Conservation (phyloP, 768 basidiomycete genomes). For the Auriscalpium orientale region DNA sequence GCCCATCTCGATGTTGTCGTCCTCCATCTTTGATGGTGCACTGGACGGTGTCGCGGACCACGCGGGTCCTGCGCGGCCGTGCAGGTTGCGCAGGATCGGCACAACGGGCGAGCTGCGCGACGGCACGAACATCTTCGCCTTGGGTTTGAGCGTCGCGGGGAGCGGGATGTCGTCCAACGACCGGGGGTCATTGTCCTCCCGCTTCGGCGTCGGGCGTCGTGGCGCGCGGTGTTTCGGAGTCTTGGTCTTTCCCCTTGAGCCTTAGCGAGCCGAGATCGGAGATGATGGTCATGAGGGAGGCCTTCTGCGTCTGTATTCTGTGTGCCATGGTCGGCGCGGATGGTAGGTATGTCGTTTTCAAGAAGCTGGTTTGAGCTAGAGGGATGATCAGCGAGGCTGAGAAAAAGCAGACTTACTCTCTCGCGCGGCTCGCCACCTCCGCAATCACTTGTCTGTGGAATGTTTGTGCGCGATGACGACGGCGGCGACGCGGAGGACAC, state of each 20-base stretch:
- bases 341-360: constrained; percentile 74
- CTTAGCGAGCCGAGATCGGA: constrained; percentile 53
- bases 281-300: constrained; percentile 59
- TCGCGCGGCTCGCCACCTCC: too few species aligned
- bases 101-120: constrained; percentile 21
- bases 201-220: constrained; percentile 17
- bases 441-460: too few species aligned
- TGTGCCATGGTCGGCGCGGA: constrained; percentile 67
- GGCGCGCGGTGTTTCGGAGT: constrained; percentile 32
- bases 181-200: constrained; percentile 27
- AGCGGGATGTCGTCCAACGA: constrained; percentile 22
- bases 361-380: constrained; percentile 57
- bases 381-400: neutral
- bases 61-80: neutral
- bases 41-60: constrained; percentile 11
- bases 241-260: constrained; percentile 69
- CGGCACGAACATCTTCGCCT: constrained; percentile 27
- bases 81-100: neutral
- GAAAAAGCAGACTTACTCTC: too few species aligned
- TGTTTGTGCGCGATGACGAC: too few species aligned
- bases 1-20: constrained; percentile 86
- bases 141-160: constrained; percentile 25
- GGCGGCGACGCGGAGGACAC: too few species aligned
- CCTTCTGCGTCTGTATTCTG: constrained; percentile 67
- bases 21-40: constrained; percentile 17